phyloP scores from a whole-genome alignment of 768 basidiomycete genomes.

The Leccinellum rugosiceps region DNA sequence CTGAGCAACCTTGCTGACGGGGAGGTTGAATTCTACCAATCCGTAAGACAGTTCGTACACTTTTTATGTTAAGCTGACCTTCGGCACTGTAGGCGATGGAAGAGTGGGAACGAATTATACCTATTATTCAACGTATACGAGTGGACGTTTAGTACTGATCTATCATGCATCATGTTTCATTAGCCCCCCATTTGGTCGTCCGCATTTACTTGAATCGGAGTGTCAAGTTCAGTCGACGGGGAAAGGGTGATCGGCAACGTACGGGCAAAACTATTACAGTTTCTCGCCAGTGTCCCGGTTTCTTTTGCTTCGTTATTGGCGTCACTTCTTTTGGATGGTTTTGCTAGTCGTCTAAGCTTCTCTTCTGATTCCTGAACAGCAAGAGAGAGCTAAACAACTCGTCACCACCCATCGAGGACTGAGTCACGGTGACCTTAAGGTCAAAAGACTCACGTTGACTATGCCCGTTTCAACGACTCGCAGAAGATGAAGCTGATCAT shows the following conservation, averaged over 20 bases:
- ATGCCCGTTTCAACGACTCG: constrained; percentile 83
- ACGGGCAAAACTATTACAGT: not conserved
- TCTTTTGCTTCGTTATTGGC: constrained; percentile 11
- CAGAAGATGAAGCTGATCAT: constrained; percentile 70
- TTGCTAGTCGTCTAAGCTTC: constrained; percentile 43
- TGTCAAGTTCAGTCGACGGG: constrained; percentile 1
- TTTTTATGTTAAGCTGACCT: constrained; percentile 5
- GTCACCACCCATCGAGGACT: constrained; percentile 7
- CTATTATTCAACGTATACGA: constrained; percentile 88
- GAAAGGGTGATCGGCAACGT: not conserved
- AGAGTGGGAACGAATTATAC: constrained; percentile 95
- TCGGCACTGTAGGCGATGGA: constrained; percentile 71
- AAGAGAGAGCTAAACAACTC: constrained; percentile 54
- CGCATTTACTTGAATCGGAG: constrained; percentile 5
- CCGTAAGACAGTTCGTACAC: constrained; percentile 43
- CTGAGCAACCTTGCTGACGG: constrained; percentile 86
- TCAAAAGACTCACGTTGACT: constrained; percentile 54
- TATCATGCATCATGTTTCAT: constrained; percentile 10
- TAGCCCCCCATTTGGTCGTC: constrained; percentile 1
- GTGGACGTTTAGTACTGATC: constrained; percentile 69
- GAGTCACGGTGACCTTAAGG: not conserved
- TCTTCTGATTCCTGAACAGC: constrained; percentile 78
- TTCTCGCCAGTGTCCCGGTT: constrained; percentile 6
- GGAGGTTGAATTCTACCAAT: constrained; percentile 92
- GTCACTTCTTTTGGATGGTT: not conserved